Evolutionary conservation across 306 rosid genomes (phyloP).

Genomic region (Dryas alaskensis): DNA sequence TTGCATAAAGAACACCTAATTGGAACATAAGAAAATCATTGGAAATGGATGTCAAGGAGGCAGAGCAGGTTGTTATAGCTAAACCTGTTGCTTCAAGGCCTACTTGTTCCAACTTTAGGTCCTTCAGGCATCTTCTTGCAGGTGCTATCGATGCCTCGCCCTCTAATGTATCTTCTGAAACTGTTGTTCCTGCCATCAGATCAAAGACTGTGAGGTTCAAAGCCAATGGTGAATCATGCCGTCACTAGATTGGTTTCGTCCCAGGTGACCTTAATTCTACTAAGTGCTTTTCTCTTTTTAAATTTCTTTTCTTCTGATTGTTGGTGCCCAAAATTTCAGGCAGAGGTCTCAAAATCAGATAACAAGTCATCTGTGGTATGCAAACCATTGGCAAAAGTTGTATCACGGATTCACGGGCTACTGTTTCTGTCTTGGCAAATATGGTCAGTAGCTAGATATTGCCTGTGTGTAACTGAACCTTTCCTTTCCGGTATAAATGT

Average conservation of each 20-base stretch:
- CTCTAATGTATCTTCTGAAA: constrained; percentile 43
- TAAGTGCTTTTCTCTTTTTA: constrained; percentile 10
- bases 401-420: constrained; percentile 48
- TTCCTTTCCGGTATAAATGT: constrained; percentile 1
- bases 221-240: constrained; percentile 43
- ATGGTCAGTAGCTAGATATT: constrained; percentile 51
- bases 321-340: constrained; percentile 46
- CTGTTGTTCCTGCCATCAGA: constrained; percentile 77
- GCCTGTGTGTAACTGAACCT: not conserved
- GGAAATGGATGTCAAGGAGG: constrained; percentile 75
- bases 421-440: constrained; percentile 77
- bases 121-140: constrained; percentile 86
- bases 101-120: constrained; percentile 60
- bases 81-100: constrained; percentile 97
- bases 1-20: constrained; percentile 4
- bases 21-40: constrained; percentile 1
- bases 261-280: constrained; percentile 45
- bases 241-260: constrained; percentile 51
- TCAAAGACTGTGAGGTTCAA: constrained; percentile 88
- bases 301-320: constrained; percentile 25
- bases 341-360: constrained; percentile 40
- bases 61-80: constrained; percentile 64
- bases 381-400: constrained; percentile 85
- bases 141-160: constrained; percentile 71
- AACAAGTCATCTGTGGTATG: constrained; percentile 50